Percentiles rank a stretch among this genome's conserved stretches.
Conservation (phyloP, 331 rosid genomes). For the Cydonia oblonga region DNA sequence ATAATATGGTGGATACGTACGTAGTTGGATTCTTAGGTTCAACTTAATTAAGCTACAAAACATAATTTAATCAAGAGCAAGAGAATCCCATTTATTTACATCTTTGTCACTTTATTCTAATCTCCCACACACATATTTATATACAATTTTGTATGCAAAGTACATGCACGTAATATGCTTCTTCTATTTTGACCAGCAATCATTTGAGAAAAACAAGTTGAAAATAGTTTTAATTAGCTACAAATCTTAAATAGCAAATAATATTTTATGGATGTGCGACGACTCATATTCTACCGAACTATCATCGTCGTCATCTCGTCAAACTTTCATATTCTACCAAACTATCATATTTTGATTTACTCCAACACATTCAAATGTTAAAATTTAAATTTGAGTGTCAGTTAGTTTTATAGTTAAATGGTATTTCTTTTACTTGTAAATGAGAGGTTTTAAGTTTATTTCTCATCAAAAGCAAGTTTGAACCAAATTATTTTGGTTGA, state of each 20-base stretch:
- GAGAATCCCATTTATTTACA: conserved; percentile 32
- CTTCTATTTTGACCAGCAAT: conserved; percentile 29
- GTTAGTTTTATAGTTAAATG: no score
- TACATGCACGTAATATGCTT: conserved; percentile 30
- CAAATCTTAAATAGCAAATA: neutral
- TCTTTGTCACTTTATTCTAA: conserved; percentile 31
- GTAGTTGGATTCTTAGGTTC: conserved; percentile 28
- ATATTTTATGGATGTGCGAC: neutral
- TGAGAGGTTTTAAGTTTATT: no score
- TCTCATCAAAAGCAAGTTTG: no score
- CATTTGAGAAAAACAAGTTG: conserved; percentile 7
- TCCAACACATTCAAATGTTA: no score
- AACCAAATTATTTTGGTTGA: no score
- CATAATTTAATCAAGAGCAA: conserved; percentile 1
- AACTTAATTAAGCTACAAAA: neutral
- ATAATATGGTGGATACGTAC: conserved; percentile 26
- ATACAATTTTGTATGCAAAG: neutral
- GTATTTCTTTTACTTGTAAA: no score
- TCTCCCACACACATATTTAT: neutral
- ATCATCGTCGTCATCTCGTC: neutral
- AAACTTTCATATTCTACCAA: no score
- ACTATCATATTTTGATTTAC: no score
- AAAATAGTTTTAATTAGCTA: neutral
- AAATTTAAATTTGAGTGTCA: no score
- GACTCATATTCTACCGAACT: neutral